Evolutionary conservation across 441 rosid species (phyloP), one percentile per base, ranked within the genome.

Genomic region (Raphanus hybrid): DNA sequence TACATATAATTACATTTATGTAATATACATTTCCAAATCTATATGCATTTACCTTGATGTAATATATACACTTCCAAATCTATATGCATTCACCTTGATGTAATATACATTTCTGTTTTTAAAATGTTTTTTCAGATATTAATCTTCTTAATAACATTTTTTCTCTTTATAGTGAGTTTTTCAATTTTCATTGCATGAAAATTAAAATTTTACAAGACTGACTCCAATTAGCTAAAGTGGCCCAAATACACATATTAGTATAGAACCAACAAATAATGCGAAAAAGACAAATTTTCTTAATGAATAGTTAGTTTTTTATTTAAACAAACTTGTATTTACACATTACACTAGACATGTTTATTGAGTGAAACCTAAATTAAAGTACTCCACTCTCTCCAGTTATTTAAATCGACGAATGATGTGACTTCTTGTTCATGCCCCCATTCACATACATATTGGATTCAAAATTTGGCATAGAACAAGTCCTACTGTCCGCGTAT

Each of bases 401-500:
- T 68, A 55, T 52, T 41, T 43, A 64, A 57, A 8, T 71, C 5
- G 29, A 70, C 8, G 27, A 5, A 60, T 59, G 7, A 35, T 52
- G 35, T 69, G 32, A 10, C 37, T 64, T 65, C 64, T 67, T 5
- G 27, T 43, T 58, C 65, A 45, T 71, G 29, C 29, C 10, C 12
- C 39, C 26, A 34, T 18, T 59, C 27, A 34, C 8, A 70, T 41
- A 41, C 5, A 27, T 16, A 14, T 15, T 66, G 60, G 32, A 39
- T 29, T 48, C 23, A 67, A 67, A 5, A n/a, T 34, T 71, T 59
- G 15, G 55, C 66, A 3, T 39, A 27, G 82, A 78, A 62, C 60
- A 35, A 73, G 67, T 78, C 78, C 69, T 5, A 59, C 8, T 62
- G 71, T 78, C 82, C 78, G 75, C 78, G 78, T 74, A 69, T 69